These are phyloP conservation scores for Thalassiosira delicatula DNA, from an alignment of 352 stramenopile species.

Conservation along the genomic window DNA sequence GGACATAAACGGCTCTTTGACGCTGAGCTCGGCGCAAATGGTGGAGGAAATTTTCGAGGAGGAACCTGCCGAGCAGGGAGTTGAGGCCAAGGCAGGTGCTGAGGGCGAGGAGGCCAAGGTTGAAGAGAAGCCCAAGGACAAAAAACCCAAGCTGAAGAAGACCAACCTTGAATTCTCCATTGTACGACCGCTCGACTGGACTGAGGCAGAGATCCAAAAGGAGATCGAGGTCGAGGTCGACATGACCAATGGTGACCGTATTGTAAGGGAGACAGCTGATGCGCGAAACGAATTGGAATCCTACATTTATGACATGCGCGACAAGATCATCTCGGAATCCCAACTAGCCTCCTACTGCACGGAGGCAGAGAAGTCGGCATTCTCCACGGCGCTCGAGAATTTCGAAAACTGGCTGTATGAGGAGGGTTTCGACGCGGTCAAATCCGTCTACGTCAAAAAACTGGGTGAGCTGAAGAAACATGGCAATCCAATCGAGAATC, in stretches of 20 bases:
- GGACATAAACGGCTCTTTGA: constrained; percentile 96
- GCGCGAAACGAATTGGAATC: constrained; percentile 99
- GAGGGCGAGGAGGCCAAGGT: constrained; percentile 52
- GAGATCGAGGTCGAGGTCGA: constrained; percentile 90
- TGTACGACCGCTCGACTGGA: constrained; percentile 77
- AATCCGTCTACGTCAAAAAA: constrained; percentile 95
- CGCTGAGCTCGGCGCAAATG: constrained; percentile 93
- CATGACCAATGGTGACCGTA: constrained; percentile 94
- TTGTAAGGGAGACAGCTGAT: constrained; percentile 96
- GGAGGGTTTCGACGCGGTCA: constrained; percentile 97
- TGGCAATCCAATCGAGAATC: constrained; percentile 92
- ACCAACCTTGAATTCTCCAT: constrained; percentile 83
- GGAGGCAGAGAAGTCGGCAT: constrained; percentile 87
- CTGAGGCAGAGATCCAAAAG: constrained; percentile 81
- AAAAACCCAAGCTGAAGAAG: constrained; percentile 88
- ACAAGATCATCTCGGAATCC: constrained; percentile 87
- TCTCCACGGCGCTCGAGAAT: constrained; percentile 90
- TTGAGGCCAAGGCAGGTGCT: constrained; percentile 44
- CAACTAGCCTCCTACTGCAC: constrained; percentile 86
- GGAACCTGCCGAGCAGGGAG: constrained; percentile 68
- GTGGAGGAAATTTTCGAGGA: constrained; percentile 95
- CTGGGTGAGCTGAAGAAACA: constrained; percentile 92
- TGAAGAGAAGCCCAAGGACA: too few species aligned
- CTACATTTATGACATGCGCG: constrained; percentile 99
- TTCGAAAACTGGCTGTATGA: constrained; percentile 98